Conservation (phyloP, 2,329 filamentous ascomycete genomes). For the Fusarium napiforme region DNA sequence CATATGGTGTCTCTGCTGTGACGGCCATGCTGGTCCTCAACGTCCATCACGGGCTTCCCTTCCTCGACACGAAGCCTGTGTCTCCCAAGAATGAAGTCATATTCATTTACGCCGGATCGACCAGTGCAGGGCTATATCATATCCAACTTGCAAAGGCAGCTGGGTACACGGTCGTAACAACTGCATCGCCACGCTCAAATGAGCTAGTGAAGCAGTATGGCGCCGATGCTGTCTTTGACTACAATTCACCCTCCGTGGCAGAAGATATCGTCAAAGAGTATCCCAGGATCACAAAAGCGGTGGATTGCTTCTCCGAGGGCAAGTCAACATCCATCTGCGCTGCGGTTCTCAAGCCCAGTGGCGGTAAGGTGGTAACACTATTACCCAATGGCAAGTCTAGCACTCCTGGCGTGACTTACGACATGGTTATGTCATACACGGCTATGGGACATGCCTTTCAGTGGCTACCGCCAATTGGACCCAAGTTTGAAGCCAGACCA, state of each 20-base stretch:
- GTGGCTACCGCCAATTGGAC: neutral
- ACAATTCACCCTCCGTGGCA: neutral
- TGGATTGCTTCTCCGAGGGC: neutral
- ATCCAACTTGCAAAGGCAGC: neutral
- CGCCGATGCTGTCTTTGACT: neutral
- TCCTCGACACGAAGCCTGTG: neutral
- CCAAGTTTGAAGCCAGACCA: neutral
- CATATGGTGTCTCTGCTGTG: neutral
- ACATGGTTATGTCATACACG: neutral
- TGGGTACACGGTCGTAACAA: accelerated
- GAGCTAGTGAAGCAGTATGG: neutral
- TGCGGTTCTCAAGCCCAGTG: neutral
- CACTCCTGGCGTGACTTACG: neutral
- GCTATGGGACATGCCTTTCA: neutral
- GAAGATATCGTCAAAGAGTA: neutral
- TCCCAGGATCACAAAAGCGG: neutral
- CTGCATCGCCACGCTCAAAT: accelerated
- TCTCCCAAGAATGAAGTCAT: neutral
- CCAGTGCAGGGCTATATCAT: neutral
- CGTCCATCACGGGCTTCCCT: neutral
- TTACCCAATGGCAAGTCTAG: neutral
- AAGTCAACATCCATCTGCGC: neutral
- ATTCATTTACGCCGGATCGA: neutral
- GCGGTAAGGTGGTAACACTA: neutral
- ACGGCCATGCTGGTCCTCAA: neutral